Evolutionary conservation across 371 early-diverging fungal genomes (phyloP).

Genomic region (Smittium culicis): DNA sequence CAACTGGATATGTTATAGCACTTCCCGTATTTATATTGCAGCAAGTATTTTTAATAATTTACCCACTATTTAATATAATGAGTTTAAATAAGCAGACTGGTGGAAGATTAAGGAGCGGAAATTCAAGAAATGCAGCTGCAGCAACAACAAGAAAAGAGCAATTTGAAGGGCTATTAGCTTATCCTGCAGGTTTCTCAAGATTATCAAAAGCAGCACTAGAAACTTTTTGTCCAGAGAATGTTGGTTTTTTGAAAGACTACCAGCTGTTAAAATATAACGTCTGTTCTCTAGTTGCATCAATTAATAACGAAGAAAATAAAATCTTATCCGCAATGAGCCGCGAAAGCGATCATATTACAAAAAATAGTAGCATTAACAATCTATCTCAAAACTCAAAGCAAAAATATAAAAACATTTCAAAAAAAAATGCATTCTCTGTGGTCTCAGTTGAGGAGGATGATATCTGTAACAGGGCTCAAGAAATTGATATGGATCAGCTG

Average conservation of each 20-base stretch:
- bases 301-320: background rate
- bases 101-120: background rate
- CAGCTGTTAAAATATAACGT: conserved; percentile 11
- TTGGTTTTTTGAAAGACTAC: conserved; percentile 14
- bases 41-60: conserved; percentile 2
- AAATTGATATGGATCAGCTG: background rate
- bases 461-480: background rate
- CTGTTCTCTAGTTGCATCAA: conserved; percentile 5
- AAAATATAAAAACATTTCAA: background rate
- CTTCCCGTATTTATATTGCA: conserved; percentile 5
- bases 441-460: background rate
- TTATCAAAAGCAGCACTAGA: conserved; percentile 10
- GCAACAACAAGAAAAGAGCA: conserved; percentile 9
- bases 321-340: background rate
- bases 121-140: background rate
- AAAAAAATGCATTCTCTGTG: background rate
- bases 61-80: background rate
- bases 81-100: background rate
- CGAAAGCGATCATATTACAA: background rate
- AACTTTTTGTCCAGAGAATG: conserved; percentile 14
- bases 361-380: background rate
- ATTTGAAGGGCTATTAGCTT: conserved; percentile 11
- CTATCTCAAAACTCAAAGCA: background rate
- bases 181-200: conserved; percentile 7
- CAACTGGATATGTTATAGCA: conserved; percentile 10